Percentiles rank a stretch among this genome's conserved stretches.
phyloP scores from a whole-genome alignment of 1,284 basidiomycete species.

The Moesziomyces sp. region DNA sequence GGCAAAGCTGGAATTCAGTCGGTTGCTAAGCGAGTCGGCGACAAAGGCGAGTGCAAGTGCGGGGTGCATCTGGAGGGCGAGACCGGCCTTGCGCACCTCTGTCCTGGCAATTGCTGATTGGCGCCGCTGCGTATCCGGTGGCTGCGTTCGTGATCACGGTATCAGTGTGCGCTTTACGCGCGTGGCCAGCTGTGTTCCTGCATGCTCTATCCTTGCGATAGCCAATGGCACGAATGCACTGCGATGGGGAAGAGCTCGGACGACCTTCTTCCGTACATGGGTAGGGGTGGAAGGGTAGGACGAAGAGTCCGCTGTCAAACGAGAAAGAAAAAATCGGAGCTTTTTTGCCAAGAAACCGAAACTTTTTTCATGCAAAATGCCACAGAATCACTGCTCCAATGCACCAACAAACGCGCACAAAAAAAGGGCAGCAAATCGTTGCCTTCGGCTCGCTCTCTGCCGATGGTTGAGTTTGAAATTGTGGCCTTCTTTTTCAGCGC shows the following conservation, averaged over 20 bases:
- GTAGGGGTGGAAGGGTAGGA: background rate
- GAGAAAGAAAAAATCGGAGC: conserved; percentile 1
- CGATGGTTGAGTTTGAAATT: conserved; percentile 37
- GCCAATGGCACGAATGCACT: no score
- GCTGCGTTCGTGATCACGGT: background rate
- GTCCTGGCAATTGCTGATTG: background rate
- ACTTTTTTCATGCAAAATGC: background rate
- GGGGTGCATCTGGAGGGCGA: background rate
- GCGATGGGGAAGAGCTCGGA: background rate
- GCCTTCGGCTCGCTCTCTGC: conserved; percentile 35
- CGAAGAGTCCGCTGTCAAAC: background rate
- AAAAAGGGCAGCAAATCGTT: background rate
- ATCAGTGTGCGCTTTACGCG: background rate
- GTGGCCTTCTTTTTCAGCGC: background rate
- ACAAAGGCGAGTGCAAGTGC: background rate
- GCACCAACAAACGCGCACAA: no score
- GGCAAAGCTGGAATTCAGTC: background rate
- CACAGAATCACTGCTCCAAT: no score
- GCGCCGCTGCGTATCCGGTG: background rate
- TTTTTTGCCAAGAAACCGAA: conserved; percentile 8
- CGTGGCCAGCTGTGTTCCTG: background rate
- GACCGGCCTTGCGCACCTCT: background rate
- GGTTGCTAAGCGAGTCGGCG: background rate
- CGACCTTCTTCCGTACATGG: conserved; percentile 2
- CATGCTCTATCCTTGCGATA: background rate